phyloP scores from a whole-genome alignment of 495 filamentous ascomycete genomes.

The Staphylotrichum tortipilum region DNA sequence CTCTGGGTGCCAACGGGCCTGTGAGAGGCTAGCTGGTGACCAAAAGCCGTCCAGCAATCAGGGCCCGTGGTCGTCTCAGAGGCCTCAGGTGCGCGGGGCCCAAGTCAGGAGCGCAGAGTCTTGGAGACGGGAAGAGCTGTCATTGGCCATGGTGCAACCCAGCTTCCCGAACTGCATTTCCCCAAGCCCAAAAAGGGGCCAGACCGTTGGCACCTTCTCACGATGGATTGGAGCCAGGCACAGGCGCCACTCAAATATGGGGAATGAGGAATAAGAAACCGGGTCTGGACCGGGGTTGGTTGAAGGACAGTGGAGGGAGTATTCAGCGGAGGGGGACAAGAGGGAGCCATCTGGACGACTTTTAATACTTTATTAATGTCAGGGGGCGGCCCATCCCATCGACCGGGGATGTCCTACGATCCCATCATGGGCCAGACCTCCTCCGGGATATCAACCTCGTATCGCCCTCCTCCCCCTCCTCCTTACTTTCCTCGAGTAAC shows the following conservation, averaged over 20 bases:
- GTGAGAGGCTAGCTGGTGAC: not conserved
- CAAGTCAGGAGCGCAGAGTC: not conserved
- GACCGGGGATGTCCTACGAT: not conserved
- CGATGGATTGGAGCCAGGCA: not conserved
- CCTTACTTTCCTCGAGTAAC: too few species aligned
- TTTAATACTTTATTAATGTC: too few species aligned
- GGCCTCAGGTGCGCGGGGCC: not conserved
- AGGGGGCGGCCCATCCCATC: too few species aligned
- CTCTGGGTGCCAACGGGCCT: not conserved
- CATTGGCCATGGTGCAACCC: not conserved
- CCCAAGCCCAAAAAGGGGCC: not conserved
- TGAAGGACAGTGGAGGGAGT: too few species aligned
- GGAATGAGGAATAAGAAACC: too few species aligned
- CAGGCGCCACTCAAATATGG: not conserved
- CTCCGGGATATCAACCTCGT: too few species aligned
- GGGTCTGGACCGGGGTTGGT: too few species aligned
- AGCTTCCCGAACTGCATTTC: conserved; percentile 3
- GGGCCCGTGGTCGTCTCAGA: not conserved
- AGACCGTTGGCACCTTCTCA: not conserved
- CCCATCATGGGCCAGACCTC: too few species aligned
- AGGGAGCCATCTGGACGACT: too few species aligned
- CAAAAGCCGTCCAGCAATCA: not conserved
- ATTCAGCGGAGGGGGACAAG: too few species aligned
- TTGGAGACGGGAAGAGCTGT: not conserved
- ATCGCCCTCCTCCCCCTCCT: too few species aligned